These are phyloP conservation scores for Lathyrus sativus DNA, from an alignment of 306 rosid genomes.

Conservation along the genomic window DNA sequence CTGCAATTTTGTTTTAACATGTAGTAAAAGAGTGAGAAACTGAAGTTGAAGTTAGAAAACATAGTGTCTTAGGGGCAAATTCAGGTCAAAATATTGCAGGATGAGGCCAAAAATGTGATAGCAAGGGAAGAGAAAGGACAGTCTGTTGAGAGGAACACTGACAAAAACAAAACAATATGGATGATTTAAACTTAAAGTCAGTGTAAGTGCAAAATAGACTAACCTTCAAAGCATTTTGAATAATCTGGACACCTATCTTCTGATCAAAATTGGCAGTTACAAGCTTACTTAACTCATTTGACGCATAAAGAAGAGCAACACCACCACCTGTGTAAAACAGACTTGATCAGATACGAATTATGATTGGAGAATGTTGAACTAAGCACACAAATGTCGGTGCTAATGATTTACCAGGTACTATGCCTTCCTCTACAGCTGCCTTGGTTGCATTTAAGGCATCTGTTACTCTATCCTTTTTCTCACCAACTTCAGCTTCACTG, in stretches of 20 bases:
- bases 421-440: constrained; percentile 98
- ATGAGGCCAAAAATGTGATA: constrained; percentile 15
- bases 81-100: background rate
- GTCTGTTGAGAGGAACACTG: background rate
- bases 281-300: constrained; percentile 80
- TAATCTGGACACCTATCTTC: constrained; percentile 93
- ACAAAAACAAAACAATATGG: background rate
- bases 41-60: background rate
- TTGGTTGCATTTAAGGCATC: constrained; percentile 96
- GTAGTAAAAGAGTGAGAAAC: constrained; percentile 8
- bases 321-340: constrained; percentile 67
- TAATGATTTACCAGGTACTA: constrained; percentile 65
- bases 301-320: constrained; percentile 91
- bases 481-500: constrained; percentile 92
- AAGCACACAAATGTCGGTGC: background rate
- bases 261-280: constrained; percentile 89
- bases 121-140: background rate
- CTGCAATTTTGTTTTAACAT: constrained; percentile 44
- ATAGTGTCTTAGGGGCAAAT: background rate
- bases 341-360: background rate
- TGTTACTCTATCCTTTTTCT: constrained; percentile 94
- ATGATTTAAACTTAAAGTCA: background rate
- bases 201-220: background rate
- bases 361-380: background rate
- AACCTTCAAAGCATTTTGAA: constrained; percentile 93